Evolutionary conservation across 306 rosid genomes (phyloP).

Genomic region (Dryas alaskensis): DNA sequence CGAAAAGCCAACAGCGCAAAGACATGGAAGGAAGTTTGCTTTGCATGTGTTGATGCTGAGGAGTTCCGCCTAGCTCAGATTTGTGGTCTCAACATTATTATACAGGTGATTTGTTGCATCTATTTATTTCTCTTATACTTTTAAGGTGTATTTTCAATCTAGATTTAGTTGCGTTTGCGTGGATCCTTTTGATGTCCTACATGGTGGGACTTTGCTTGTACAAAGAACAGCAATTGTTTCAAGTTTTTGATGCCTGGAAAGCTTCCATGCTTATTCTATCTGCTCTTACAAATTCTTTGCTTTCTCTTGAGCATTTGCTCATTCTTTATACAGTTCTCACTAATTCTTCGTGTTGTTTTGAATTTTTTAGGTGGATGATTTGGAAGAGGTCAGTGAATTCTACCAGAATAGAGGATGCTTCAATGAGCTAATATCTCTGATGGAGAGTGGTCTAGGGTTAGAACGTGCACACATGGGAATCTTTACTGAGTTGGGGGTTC

Average conservation of each 20-base stretch:
- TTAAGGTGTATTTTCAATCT: slow-evolving; percentile 11
- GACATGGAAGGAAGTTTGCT: slow-evolving; percentile 99
- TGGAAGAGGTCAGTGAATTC: slow-evolving; percentile 98
- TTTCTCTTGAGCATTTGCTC: not conserved
- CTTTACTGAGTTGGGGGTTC: slow-evolving; percentile 96
- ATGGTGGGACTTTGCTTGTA: not conserved
- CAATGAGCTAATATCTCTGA: slow-evolving; percentile 91
- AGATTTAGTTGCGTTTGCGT: not conserved
- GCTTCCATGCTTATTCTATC: slow-evolving; percentile 12
- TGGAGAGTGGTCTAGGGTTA: slow-evolving; percentile 98
- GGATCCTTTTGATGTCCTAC: not conserved
- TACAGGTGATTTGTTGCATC: slow-evolving; percentile 60
- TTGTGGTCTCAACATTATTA: slow-evolving; percentile 94
- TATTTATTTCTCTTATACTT: not conserved
- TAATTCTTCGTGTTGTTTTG: slow-evolving; percentile 15
- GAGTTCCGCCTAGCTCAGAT: slow-evolving; percentile 99
- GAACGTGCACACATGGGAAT: slow-evolving; percentile 99
- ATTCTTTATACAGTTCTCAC: slow-evolving; percentile 14
- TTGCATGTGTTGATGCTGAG: slow-evolving; percentile 98
- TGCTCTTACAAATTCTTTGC: not conserved
- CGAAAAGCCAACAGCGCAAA: slow-evolving; percentile 97
- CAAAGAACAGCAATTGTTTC: not conserved
- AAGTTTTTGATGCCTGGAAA: slow-evolving; percentile 6
- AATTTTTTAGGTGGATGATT: slow-evolving; percentile 83
- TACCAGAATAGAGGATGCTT: slow-evolving; percentile 99